Evolutionary conservation across 2,329 filamentous ascomycete species (phyloP).

Genomic region (Metarhizium sp.): DNA sequence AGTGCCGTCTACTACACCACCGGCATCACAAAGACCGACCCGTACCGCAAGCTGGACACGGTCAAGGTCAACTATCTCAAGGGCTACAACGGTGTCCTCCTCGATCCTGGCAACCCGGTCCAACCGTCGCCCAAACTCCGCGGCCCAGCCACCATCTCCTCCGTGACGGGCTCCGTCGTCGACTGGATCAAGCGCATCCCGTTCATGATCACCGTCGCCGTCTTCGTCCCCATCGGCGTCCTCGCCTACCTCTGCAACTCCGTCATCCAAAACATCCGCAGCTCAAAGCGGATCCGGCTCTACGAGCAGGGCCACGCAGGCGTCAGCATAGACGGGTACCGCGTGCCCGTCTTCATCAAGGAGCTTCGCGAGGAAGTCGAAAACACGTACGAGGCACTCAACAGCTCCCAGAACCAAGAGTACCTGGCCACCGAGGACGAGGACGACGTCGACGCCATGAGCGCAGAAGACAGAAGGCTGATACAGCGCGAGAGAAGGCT

Average conservation of each 20-base stretch:
- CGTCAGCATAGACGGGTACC: constrained; percentile 60
- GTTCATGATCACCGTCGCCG: constrained; percentile 50
- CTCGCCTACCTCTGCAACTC: constrained; percentile 67
- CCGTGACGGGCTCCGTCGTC: constrained; percentile 20
- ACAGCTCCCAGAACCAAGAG: constrained; percentile 57
- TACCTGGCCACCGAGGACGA: constrained; percentile 55
- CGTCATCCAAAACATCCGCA: constrained; percentile 65
- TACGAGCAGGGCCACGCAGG: constrained; percentile 66
- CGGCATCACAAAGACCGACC: constrained; percentile 66
- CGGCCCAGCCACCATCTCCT: constrained; percentile 19
- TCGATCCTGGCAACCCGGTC: constrained; percentile 59
- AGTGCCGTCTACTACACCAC: constrained; percentile 80
- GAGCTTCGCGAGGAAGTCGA: constrained; percentile 70
- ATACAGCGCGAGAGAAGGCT: constrained; percentile 32
- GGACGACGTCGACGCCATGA: constrained; percentile 28
- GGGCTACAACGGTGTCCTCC: constrained; percentile 65
- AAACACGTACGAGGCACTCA: constrained; percentile 65
- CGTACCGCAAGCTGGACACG: constrained; percentile 58
- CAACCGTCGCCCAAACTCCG: constrained; percentile 31
- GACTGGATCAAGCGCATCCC: constrained; percentile 45
- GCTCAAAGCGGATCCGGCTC: constrained; percentile 61
- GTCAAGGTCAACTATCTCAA: constrained; percentile 64
- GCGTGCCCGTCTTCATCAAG: constrained; percentile 66
- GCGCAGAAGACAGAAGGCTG: constrained; percentile 28
- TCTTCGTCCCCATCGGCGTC: constrained; percentile 68